Evolutionary conservation across 306 rosid species (phyloP), one percentile per base, ranked within the genome.

Genomic region (Gastrolobium bilobum): DNA sequence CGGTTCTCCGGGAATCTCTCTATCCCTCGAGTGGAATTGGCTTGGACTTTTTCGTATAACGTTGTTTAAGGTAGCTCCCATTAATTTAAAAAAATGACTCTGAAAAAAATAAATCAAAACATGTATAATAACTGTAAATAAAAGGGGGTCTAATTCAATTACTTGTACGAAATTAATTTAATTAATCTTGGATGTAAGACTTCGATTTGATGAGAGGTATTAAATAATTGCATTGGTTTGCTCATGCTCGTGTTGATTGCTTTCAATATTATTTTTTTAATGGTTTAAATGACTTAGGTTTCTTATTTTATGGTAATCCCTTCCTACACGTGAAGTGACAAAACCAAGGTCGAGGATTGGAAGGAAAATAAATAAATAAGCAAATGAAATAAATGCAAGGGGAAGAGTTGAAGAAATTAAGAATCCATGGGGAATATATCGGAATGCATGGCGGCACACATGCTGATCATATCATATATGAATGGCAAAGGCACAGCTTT

Each of bases 1-100:
- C 68, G 97, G 95, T 78, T 87, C 87, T 88, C 92, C 97, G 91
- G 87, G 92, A 93, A 90, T 91, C 98, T 93, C 94, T 90, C 92
- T 30, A 54, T 75, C 83, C 78, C 88, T 85, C 71, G 79, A 79
- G 51, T 68, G 85, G 86, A 75, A 75, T 64, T 79, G 65, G 62
- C 71, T 84, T 85, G 61, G 74, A 46, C 86, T 85, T 76, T 74
- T 53, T 61, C 77, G 73, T 76, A 50, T 68, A 67, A 7, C 44
- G 1, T 62, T 43, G 79, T 53, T 78, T 83, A 57, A 78, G 80
- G 81, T 40, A 81, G 76, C 14, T 60, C 68, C 40, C 79, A 63
- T 14, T 58, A 46, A 37, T 63, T 75, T 79, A n/a, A 59, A 50
- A 0, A 38, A 78, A 81, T 74, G 48, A 10, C 72, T 3, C 29